Base-by-base conservation (phyloP, 768 basidiomycete species). In the Lactarius pseudohatsudake region DNA sequence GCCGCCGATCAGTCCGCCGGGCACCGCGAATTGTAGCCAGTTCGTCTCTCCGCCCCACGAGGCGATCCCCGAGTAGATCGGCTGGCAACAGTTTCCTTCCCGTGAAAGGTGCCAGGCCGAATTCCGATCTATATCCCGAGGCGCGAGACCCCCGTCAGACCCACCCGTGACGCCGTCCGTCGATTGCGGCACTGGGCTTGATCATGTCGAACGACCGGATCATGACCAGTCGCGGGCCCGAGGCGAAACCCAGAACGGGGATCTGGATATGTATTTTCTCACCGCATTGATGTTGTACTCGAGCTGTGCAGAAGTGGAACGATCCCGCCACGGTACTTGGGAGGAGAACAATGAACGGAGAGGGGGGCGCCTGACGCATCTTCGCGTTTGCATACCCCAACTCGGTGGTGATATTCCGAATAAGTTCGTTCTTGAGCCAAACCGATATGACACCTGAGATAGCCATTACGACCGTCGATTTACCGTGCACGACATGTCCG, bases 171-270 rank as follows among this genome's bases (percentile, higher is more conserved):
- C 96, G 74, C 97, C 97, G 84, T 54, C 98, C 97, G 72, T 96
- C 91, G 4, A 98, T 94, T 74, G 95, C 94, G 2, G 96, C 88
- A 75, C 96, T 96, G 13, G 97, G 97, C 78, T 97, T 98, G 85
- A 98, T 99, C 77, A 99, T 96, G 76, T 99, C 97, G 79, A 98
- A 99, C 22, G 95, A 97, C 71, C 96, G 94, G 77, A 99, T 99
- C 76, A 98, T 95, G 75, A 98, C 98, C 71, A 99, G 88, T 41
- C 90, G 88, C 0, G 96, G 94, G 69, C 91, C 88, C 32, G 94
- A 89, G 41, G 9, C 0, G 34, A 98, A 99, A 81, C 98, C 92
- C 65, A 96, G 92, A 41, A 88, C 80, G 57, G 96, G 97, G 57
- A 98, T 91, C 20, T 96, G 94, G 72, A 98, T 98, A 59, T 96